A percentile compares a stretch with the other conserved stretches of the same genome.
These are phyloP conservation scores for Boletus reticulatus DNA, from an alignment of 768 basidiomycete species.

Conservation along the genomic window DNA sequence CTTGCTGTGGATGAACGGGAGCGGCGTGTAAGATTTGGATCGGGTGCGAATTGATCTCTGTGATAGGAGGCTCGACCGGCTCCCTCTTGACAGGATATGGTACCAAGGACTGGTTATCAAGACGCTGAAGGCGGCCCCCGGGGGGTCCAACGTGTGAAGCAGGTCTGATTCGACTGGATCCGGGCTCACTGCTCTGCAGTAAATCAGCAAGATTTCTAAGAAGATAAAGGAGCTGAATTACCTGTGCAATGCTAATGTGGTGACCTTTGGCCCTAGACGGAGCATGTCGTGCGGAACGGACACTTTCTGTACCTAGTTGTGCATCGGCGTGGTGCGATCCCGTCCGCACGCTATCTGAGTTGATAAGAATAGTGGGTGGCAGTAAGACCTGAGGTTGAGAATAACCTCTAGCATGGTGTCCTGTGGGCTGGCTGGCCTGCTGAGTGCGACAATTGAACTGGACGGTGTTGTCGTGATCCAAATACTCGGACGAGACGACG, in stretches of 20 bases:
- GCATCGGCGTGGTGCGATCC: background rate
- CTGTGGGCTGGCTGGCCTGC: background rate
- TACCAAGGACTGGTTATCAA: background rate
- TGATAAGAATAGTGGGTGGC: background rate
- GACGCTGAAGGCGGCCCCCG: background rate
- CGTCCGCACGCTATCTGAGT: background rate
- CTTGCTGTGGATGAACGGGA: background rate
- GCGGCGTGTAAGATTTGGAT: background rate
- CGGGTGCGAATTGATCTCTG: background rate
- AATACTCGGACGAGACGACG: conserved; percentile 8
- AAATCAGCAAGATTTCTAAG: background rate
- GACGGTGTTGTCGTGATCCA: conserved; percentile 2
- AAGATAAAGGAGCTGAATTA: background rate
- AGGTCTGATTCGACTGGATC: conserved; percentile 4
- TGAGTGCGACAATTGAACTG: conserved; percentile 9
- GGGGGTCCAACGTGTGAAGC: background rate
- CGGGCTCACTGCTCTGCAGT: conserved; percentile 10
- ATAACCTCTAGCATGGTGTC: conserved; percentile 3
- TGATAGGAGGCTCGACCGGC: background rate
- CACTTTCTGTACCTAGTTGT: background rate
- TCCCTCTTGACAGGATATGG: background rate
- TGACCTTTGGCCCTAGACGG: background rate
- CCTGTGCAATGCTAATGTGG: conserved; percentile 5
- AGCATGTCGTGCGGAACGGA: background rate
- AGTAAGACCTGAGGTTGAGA: background rate